Percentiles rank a stretch among this genome's conserved stretches.
phyloP scores from a whole-genome alignment of 2,329 filamentous ascomycete genomes.

The Exophiala lecanii-corni region DNA sequence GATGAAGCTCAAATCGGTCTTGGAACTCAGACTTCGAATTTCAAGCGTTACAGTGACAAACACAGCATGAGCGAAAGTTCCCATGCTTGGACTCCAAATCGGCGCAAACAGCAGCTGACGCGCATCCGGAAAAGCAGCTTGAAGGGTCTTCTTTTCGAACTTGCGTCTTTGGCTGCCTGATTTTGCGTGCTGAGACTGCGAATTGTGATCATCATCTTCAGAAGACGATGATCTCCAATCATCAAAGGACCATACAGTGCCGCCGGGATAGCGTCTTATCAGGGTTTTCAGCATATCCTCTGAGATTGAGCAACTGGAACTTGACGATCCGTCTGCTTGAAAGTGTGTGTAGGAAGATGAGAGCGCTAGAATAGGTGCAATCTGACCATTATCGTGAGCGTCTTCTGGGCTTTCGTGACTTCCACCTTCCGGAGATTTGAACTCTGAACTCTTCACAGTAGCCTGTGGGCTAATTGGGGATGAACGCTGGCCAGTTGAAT shows the following conservation, averaged over 20 bases:
- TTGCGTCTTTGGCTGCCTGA: constrained; percentile 13
- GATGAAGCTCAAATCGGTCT: constrained; percentile 37
- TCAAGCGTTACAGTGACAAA: constrained; percentile 24
- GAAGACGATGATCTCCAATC: constrained; percentile 40
- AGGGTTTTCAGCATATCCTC: constrained; percentile 25
- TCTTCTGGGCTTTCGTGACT: too few relatives aligned
- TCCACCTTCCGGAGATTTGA: too few relatives aligned
- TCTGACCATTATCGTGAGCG: too few relatives aligned
- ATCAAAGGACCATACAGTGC: constrained; percentile 47
- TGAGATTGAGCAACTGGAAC: constrained; percentile 3
- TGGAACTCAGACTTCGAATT: constrained; percentile 35
- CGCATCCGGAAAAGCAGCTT: constrained; percentile 35
- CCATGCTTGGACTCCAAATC: constrained; percentile 44
- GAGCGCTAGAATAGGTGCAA: constrained; percentile 8
- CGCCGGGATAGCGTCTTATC: constrained; percentile 43
- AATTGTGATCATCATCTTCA: constrained; percentile 43
- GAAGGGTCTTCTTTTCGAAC: constrained; percentile 30
- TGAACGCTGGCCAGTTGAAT: neutral
- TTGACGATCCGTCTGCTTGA: constrained; percentile 12
- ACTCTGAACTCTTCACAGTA: too few relatives aligned
- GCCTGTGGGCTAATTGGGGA: too few relatives aligned
- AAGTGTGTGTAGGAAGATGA: constrained; percentile 13
- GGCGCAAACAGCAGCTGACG: constrained; percentile 48
- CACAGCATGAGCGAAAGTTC: constrained; percentile 12
- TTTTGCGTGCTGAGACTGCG: constrained; percentile 30